Evolutionary conservation across 2,329 filamentous ascomycete genomes (phyloP).

Genomic region (Cadophora sp.): DNA sequence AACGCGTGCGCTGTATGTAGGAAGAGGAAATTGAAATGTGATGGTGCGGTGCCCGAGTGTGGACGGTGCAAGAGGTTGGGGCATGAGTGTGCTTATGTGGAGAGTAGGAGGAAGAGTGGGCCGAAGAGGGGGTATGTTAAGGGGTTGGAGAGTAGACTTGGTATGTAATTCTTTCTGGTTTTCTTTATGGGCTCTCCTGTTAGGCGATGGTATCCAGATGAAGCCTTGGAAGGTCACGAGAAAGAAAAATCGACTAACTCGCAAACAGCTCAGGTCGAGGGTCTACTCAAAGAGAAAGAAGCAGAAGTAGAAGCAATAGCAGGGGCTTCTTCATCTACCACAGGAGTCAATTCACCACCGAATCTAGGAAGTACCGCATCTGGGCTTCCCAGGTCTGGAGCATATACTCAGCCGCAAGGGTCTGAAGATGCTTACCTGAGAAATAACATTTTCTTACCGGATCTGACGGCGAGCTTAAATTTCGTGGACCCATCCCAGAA

Average conservation of each 20-base stretch:
- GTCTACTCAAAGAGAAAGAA: constrained; percentile 18
- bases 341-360: not conserved
- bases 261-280: constrained; percentile 23
- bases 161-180: constrained; percentile 60
- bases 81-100: constrained; percentile 70
- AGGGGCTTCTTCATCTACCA: too few relatives aligned
- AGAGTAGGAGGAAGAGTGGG: constrained; percentile 71
- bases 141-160: constrained; percentile 79
- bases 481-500: not conserved
- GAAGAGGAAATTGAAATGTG: constrained; percentile 80
- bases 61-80: constrained; percentile 65
- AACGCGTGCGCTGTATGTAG: constrained; percentile 85
- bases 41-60: constrained; percentile 65
- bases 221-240: too few relatives aligned
- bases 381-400: not conserved
- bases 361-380: not conserved
- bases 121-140: constrained; percentile 73
- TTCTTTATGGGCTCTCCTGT: too few relatives aligned
- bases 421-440: not conserved
- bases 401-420: not conserved
- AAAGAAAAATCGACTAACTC: not conserved
- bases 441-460: not conserved
- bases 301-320: not conserved
- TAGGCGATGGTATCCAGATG: too few relatives aligned
- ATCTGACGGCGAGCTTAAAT: not conserved